Base-by-base conservation (phyloP, 2,329 filamentous ascomycete species). In the Venturia carpophila region DNA sequence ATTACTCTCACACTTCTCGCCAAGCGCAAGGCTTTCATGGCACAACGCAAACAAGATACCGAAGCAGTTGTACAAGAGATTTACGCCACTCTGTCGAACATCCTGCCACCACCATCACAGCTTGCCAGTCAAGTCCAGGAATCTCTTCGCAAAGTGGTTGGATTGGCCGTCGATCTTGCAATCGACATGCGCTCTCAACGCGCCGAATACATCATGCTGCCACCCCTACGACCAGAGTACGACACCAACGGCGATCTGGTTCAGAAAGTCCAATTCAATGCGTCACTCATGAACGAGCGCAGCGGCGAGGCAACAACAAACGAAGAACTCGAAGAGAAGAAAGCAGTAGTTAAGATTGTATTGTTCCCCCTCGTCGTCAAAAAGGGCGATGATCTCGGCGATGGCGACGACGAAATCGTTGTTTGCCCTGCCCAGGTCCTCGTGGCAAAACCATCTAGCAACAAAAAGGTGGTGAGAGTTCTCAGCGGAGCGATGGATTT, bases 161-260 rank as follows among this genome's bases (percentile, higher is more conserved):
- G 86, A 69, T 86, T 93, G 67, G 94, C 95, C 0, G 94, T 97
- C 62, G 89, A 90, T 66, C 84, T 99, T 13, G 92, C 92, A 0
- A 87, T 99, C 69, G 92, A 97, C 79, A 99, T 99, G 94, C 92
- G 94, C 74, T 95, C 89, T 19, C 94, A 99, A 75, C 87, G 91
- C 67, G 92, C 94, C 45, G 94, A 97, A 79, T 99, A 96, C 79
- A 94, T 96, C 80, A 99, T 99, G 93, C 86, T 97, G 21, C 93
- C 94, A 37, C 94, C 94, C 5, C 82, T 96, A 65, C 91, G 94
- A 75, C 94, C 94, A 27, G 92, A 97, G 75, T 97, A 96, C 76
- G 92, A 97, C 76, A 88, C 87, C 70, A 91, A 94, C 68, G 94
- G 94, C 70, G 93, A 97, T 72, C 84, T 99, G 10, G 83, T 88